Evolutionary conservation across 2,329 filamentous ascomycete genomes (phyloP).

Genomic region (Fusarium xylarioides): DNA sequence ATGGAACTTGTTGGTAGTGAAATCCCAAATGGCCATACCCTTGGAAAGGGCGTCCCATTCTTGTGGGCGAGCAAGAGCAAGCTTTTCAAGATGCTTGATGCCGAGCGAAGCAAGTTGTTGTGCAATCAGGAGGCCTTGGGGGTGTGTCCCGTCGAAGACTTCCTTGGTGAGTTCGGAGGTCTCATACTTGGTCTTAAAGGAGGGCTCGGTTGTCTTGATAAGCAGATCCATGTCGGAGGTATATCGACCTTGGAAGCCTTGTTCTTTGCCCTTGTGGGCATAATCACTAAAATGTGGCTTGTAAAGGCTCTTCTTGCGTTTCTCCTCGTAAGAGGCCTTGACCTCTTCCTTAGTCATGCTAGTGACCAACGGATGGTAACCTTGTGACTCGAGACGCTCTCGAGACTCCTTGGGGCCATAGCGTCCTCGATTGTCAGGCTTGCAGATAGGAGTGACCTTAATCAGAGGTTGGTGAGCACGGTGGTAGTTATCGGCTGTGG

Average conservation of each 20-base stretch:
- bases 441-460: background rate
- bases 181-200: background rate
- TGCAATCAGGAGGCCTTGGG: constrained; percentile 18
- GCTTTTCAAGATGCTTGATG: constrained; percentile 29
- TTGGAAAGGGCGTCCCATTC: constrained; percentile 38
- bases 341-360: background rate
- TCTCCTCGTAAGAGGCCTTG: background rate
- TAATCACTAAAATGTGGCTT: background rate
- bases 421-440: background rate
- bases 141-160: constrained; percentile 13
- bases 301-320: background rate
- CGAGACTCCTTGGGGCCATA: background rate
- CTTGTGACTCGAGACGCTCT: background rate
- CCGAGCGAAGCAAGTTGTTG: constrained; percentile 34
- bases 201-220: background rate
- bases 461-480: background rate
- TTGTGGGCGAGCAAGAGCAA: constrained; percentile 34
- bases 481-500: background rate
- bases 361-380: background rate
- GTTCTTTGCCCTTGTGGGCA: background rate
- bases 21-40: constrained; percentile 44
- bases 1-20: constrained; percentile 24
- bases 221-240: background rate
- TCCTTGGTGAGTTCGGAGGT: background rate
- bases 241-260: background rate